These are phyloP conservation scores for Ensete glaucum DNA, from an alignment of 176 grass and related monocot genomes.

Conservation along the genomic window DNA sequence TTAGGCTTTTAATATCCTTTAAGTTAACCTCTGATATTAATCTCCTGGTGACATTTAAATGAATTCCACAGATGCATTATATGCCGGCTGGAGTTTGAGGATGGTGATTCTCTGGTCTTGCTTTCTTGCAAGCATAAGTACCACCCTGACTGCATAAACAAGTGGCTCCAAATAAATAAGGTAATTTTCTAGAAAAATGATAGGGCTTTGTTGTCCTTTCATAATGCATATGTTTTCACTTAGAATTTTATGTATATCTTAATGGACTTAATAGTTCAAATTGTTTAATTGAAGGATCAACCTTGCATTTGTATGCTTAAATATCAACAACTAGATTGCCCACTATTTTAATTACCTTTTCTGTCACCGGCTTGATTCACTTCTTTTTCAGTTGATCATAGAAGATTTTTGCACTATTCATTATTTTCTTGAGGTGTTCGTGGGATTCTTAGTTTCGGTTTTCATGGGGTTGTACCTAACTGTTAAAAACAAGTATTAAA, in stretches of 20 bases:
- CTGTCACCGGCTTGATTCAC: background rate
- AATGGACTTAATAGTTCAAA: too few species aligned
- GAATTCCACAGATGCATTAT: constrained; percentile 77
- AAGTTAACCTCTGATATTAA: constrained; percentile 23
- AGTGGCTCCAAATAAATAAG: constrained; percentile 99
- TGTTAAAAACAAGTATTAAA: too few species aligned
- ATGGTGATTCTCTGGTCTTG: constrained; percentile 70
- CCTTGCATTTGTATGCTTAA: background rate
- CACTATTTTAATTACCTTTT: background rate
- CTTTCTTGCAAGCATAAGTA: constrained; percentile 91
- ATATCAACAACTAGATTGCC: background rate
- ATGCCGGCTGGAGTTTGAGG: constrained; percentile 94
- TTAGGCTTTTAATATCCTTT: constrained; percentile 19
- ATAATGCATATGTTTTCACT: background rate
- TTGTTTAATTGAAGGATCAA: background rate
- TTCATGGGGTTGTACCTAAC: too few species aligned
- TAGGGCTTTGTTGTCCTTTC: background rate
- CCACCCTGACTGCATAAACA: constrained; percentile 87
- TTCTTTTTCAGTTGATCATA: background rate
- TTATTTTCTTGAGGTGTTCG: background rate
- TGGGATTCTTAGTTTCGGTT: background rate
- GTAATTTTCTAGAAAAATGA: constrained; percentile 24
- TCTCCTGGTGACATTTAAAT: background rate
- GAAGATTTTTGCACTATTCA: background rate
- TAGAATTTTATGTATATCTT: too few species aligned